phyloP scores from a whole-genome alignment of 75 land plant genomes.

The Gnetum montanum region DNA sequence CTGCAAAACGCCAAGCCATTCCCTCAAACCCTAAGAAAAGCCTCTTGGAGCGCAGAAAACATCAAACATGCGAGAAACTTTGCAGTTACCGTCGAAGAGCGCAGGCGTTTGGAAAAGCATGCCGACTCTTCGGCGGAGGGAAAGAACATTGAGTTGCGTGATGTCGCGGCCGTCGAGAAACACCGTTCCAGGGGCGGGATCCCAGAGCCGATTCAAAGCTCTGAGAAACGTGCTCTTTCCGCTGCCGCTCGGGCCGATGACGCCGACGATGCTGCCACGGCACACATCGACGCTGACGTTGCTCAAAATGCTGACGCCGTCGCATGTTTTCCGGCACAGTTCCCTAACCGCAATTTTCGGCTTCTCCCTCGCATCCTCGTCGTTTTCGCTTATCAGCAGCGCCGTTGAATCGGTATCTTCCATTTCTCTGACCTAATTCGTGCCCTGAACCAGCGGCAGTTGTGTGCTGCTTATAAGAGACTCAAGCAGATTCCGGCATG shows the following conservation, averaged over 20 bases:
- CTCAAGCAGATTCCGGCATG: too few species aligned
- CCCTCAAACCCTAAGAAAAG: neutral
- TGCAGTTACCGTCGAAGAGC: constrained; percentile 65
- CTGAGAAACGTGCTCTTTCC: constrained; percentile 86
- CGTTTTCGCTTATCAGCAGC: too few species aligned
- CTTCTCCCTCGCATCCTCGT: neutral
- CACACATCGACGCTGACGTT: constrained; percentile 37
- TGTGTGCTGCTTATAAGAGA: too few species aligned
- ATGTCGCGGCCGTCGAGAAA: constrained; percentile 78
- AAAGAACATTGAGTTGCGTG: constrained; percentile 48
- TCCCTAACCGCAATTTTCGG: constrained; percentile 30
- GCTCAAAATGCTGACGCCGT: constrained; percentile 21
- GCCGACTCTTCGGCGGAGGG: constrained; percentile 75
- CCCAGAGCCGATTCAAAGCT: constrained; percentile 92
- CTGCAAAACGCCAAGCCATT: constrained; percentile 14
- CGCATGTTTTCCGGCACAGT: constrained; percentile 25
- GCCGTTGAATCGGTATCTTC: too few species aligned
- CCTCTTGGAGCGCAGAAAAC: neutral
- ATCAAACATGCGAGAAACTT: neutral
- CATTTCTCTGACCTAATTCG: too few species aligned
- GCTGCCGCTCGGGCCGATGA: constrained; percentile 94
- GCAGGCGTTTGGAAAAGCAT: constrained; percentile 91
- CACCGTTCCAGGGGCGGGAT: constrained; percentile 61
- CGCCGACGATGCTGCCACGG: constrained; percentile 54
- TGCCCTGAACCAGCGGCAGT: too few species aligned